A percentile compares a stretch with the other conserved stretches of the same genome.
These are phyloP conservation scores for Thermomucor indicae-seudaticae DNA, from an alignment of 371 early-diverging fungal species.

Conservation along the genomic window DNA sequence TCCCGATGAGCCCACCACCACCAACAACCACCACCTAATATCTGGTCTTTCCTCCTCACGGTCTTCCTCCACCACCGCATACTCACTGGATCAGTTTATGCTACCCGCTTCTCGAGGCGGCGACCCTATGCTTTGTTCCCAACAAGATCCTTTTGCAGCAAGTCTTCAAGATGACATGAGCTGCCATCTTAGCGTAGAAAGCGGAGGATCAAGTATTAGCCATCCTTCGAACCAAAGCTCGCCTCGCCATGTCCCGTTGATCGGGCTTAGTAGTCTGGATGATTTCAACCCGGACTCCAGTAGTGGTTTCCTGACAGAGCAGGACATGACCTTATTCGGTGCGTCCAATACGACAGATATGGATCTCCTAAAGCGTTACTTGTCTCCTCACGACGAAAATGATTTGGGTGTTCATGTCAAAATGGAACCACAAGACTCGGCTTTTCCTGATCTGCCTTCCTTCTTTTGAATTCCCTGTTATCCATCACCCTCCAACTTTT, in stretches of 20 bases:
- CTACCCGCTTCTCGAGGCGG: conserved; percentile 8
- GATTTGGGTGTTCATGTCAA: no score
- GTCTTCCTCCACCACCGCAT: conserved; percentile 1
- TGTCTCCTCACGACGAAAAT: no score
- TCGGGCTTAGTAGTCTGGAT: no score
- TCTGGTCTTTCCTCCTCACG: background rate
- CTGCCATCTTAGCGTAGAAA: conserved; percentile 10
- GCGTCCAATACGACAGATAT: no score
- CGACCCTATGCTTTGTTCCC: conserved; percentile 8
- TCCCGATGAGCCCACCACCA: background rate
- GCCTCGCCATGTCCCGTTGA: conserved; percentile 5
- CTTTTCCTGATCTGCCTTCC: no score
- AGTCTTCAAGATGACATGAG: conserved; percentile 10
- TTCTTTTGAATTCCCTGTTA: no score
- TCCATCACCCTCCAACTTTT: no score
- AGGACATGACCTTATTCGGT: no score
- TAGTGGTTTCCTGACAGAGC: no score
- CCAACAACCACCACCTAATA: background rate
- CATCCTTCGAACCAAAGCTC: conserved; percentile 16
- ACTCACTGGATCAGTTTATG: conserved; percentile 5
- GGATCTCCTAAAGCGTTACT: no score
- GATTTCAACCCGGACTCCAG: no score
- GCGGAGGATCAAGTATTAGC: conserved; percentile 2
- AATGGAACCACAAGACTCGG: no score
- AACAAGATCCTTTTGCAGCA: conserved; percentile 2